Percentiles rank a stretch among this genome's conserved stretches.
These are phyloP conservation scores for Penicillium concentricum DNA, from an alignment of 2,329 filamentous ascomycete species.

Conservation along the genomic window DNA sequence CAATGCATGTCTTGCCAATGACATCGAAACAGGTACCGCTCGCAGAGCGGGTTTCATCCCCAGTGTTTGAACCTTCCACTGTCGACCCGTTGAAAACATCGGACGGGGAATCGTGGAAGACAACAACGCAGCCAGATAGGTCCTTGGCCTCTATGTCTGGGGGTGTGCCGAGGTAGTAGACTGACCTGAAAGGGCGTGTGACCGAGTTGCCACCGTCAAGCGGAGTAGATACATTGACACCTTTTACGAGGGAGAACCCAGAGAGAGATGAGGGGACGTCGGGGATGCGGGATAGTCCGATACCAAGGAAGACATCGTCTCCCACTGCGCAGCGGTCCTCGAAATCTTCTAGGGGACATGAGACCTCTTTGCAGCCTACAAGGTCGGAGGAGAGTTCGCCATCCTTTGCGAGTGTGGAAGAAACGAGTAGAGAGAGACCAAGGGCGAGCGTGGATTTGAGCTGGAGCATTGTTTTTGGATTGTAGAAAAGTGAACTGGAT, in stretches of 20 bases:
- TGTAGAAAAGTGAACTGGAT: not conserved
- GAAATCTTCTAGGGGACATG: not conserved
- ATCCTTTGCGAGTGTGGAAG: not conserved
- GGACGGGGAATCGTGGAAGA: not conserved
- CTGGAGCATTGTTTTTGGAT: not conserved
- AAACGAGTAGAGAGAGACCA: not conserved
- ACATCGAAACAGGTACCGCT: not conserved
- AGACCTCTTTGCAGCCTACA: not conserved
- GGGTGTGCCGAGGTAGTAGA: not conserved
- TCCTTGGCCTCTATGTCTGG: not conserved
- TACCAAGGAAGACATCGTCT: not conserved
- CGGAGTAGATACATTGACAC: not conserved
- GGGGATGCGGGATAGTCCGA: not conserved
- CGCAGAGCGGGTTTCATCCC: not conserved
- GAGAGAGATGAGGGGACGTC: not conserved
- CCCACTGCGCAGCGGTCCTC: not conserved
- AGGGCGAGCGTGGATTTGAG: not conserved
- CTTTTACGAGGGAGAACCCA: not conserved
- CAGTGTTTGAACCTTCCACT: not conserved
- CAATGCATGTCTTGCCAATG: not conserved
- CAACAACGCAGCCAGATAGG: not conserved
- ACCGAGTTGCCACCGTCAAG: not conserved
- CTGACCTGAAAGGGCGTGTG: not conserved
- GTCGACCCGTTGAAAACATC: not conserved
- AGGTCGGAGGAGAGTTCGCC: not conserved